These are phyloP conservation scores for Achaetomiella virescens DNA, from an alignment of 495 filamentous ascomycete species.

Conservation along the genomic window DNA sequence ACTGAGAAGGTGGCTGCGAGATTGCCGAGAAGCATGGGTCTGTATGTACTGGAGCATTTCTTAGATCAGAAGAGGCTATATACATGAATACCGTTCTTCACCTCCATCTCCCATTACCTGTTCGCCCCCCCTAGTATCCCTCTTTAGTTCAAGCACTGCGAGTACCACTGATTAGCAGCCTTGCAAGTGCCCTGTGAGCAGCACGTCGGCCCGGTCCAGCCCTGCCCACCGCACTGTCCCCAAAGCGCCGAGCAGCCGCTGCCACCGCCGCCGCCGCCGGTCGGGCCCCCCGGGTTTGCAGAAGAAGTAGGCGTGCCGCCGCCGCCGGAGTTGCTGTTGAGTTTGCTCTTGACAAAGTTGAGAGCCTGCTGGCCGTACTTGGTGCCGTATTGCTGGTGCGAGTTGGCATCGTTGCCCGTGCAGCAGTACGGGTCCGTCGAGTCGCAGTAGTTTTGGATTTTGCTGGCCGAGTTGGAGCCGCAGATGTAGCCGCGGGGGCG, in stretches of 20 bases:
- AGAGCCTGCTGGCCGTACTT: conserved; percentile 55
- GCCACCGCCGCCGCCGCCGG: conserved; percentile 17
- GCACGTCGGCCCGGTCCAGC: conserved; percentile 27
- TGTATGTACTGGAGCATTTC: too few species aligned
- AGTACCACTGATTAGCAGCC: conserved; percentile 28
- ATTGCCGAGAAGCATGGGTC: too few species aligned
- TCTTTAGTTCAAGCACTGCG: conserved; percentile 30
- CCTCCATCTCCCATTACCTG: not conserved
- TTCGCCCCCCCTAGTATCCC: too few species aligned
- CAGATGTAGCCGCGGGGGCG: conserved; percentile 52
- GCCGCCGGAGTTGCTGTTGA: conserved; percentile 15
- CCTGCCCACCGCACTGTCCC: conserved; percentile 30
- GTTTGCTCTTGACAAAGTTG: conserved; percentile 47
- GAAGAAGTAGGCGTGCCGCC: conserved; percentile 12
- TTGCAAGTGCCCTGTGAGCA: conserved; percentile 27
- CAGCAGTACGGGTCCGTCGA: conserved; percentile 58
- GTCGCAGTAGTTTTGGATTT: conserved; percentile 59
- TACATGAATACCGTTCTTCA: not conserved
- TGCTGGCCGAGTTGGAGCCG: conserved; percentile 38
- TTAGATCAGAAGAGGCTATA: too few species aligned
- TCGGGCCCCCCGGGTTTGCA: conserved; percentile 5
- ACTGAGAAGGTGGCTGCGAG: too few species aligned
- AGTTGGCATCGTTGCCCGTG: conserved; percentile 50
- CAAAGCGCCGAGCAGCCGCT: conserved; percentile 20
- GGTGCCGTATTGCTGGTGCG: conserved; percentile 52